These are phyloP conservation scores for Hyphopichia burtonii DNA, from an alignment of 1,139 yeast genomes.

Conservation along the genomic window DNA sequence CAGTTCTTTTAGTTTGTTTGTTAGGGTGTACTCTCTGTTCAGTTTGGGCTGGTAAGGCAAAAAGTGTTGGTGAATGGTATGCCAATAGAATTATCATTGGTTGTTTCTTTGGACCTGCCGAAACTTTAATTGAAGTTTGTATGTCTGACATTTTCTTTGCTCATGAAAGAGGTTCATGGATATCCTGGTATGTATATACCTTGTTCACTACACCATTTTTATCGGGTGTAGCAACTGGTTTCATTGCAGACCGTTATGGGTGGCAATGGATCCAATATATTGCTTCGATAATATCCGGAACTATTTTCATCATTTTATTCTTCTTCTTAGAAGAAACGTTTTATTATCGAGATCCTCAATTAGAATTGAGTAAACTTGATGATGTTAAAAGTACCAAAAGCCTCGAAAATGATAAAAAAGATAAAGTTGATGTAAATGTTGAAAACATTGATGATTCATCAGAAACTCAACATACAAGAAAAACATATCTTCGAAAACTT, in stretches of 20 bases:
- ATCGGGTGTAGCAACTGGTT: conserved; percentile 53
- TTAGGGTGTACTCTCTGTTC: conserved; percentile 64
- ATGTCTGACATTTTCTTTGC: conserved; percentile 48
- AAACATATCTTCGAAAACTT: conserved; percentile 8
- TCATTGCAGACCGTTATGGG: conserved; percentile 43
- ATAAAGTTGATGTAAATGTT: background rate
- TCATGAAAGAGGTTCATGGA: conserved; percentile 32
- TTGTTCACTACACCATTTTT: conserved; percentile 44
- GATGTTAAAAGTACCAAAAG: conserved; percentile 1
- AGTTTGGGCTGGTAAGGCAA: conserved; percentile 66
- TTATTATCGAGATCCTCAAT: conserved; percentile 13
- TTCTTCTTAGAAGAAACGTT: conserved; percentile 47
- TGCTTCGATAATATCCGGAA: conserved; percentile 13
- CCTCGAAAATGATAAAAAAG: background rate
- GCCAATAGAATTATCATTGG: conserved; percentile 37
- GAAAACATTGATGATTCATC: background rate
- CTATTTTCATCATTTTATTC: conserved; percentile 14
- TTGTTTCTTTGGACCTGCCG: conserved; percentile 50
- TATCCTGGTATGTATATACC: conserved; percentile 36
- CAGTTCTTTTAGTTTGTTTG: conserved; percentile 66
- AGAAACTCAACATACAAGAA: background rate
- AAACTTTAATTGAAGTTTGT: conserved; percentile 48
- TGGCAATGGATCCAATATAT: conserved; percentile 43
- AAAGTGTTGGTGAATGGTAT: conserved; percentile 39
- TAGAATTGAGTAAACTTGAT: conserved; percentile 11